Evolutionary conservation across 2,329 filamentous ascomycete species (phyloP), one percentile per base, ranked within the genome.

Genomic region (Cercospora beticola): DNA sequence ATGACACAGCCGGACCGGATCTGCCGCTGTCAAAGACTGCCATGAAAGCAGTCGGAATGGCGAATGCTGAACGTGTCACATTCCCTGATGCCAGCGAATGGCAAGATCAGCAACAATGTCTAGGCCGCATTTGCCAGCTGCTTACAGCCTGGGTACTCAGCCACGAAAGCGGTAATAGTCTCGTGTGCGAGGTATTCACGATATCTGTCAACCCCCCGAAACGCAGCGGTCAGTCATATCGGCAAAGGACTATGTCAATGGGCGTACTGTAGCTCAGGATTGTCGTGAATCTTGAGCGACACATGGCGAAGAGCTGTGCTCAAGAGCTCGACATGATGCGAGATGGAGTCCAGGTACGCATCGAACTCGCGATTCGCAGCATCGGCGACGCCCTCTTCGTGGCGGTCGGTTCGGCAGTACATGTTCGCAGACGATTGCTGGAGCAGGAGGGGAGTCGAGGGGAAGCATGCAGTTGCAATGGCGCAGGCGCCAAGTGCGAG

Each of bases 11-110:
- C 1, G 71, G 69, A 8, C 70, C 71, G 18, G 78, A 7, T 60
- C 74, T 80, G 10, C 82, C 81, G 62, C 78, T 83, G 65, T 85
- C 82, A 67, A 79, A 86, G 1, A 83, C 81, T 4, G 85, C 85
- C 28, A 83, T 80, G 80, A 86, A 87, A 12, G 85, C 85, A 2
- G 85, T 87, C 36, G 79, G 78, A 69, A 87, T 79, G 8, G 81
- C 82, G 70, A 86, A 86, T 0, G 83, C 85, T 1, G 84, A 84
- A 1, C 80, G 80, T 1, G 81, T 86, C 28, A 88, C 85, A 31
- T 81, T 78, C 85, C 86, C 46, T 40, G 14, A n/a, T 16, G 26
- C 23, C n/a, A 36, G 18, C 49, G 14, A 28, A 30, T 36, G n/a
- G 49, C 40, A n/a, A 62, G 12, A 21, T 62, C 23, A 40, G 59